Percentiles rank a stretch among this genome's conserved stretches.
phyloP scores from a whole-genome alignment of 2,329 filamentous ascomycete species.

The Stemphylium lycopersici region DNA sequence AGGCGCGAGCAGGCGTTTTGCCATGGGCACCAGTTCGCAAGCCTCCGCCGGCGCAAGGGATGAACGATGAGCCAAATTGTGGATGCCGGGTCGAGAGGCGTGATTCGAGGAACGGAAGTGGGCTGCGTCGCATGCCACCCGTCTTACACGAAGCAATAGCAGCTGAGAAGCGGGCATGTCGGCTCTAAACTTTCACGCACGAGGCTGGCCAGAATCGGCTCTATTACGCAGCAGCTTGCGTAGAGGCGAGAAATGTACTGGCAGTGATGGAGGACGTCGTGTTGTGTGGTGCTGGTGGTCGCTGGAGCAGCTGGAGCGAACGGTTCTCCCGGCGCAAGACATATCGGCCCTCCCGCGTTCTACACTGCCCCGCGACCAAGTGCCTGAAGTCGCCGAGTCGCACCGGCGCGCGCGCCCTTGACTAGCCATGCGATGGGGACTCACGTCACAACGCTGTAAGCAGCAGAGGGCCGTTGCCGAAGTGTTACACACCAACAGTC shows the following conservation, averaged over 20 bases:
- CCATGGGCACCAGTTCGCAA: constrained; percentile 28
- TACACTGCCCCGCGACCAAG: constrained; percentile 35
- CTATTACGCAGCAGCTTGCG: constrained; percentile 19
- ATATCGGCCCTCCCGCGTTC: constrained; percentile 23
- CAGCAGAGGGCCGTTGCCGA: constrained; percentile 8
- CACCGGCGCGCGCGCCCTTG: constrained; percentile 18
- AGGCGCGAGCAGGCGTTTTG: constrained; percentile 10
- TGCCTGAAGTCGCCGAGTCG: constrained; percentile 40
- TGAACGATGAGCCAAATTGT: constrained; percentile 32
- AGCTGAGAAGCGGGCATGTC: constrained; percentile 24
- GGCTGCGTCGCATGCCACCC: constrained; percentile 29
- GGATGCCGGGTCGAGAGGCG: constrained; percentile 32
- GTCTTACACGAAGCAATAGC: constrained; percentile 29
- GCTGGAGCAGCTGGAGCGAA: constrained; percentile 12
- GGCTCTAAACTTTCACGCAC: constrained; percentile 8
- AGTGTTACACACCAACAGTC: constrained; percentile 35
- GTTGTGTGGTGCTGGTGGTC: background rate
- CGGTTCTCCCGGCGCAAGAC: constrained; percentile 26
- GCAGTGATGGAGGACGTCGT: constrained; percentile 3
- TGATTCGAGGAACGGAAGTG: constrained; percentile 36
- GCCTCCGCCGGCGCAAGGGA: constrained; percentile 34
- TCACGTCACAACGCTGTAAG: constrained; percentile 32
- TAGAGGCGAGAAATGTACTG: background rate
- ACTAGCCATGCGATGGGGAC: constrained; percentile 19
- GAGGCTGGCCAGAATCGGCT: constrained; percentile 29